Evolutionary conservation across 2,329 filamentous ascomycete species (phyloP).

Genomic region (Huntiella savannae): DNA sequence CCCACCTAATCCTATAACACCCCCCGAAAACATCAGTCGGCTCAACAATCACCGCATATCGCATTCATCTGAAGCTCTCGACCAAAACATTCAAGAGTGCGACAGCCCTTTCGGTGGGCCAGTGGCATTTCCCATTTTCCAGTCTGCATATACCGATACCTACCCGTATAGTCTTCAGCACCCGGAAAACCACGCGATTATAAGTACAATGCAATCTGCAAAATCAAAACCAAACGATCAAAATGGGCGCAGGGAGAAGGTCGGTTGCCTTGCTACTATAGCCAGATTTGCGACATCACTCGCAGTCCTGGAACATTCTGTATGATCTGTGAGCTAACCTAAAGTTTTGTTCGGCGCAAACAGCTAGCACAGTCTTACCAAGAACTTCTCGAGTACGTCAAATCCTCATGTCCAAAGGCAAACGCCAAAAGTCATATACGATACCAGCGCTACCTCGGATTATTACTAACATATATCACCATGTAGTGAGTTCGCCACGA

Average conservation of each 20-base stretch:
- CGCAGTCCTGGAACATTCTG: background rate
- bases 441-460: background rate
- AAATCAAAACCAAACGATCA: slow-evolving; percentile 35
- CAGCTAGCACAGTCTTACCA: slow-evolving; percentile 95
- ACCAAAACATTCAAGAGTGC: slow-evolving; percentile 1
- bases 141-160: no score
- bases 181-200: no score
- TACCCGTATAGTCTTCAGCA: no score
- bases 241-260: slow-evolving; percentile 44
- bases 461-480: background rate
- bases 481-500: slow-evolving; percentile 82
- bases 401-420: background rate
- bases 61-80: background rate
- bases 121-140: no score
- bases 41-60: background rate
- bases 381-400: slow-evolving; percentile 72
- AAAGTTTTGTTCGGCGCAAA: background rate
- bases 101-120: background rate
- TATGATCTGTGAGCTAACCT: no score
- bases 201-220: slow-evolving; percentile 27
- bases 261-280: slow-evolving; percentile 6
- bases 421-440: background rate
- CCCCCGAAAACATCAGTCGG: background rate
- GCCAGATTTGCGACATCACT: background rate
- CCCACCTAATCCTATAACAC: background rate